Base-by-base conservation (phyloP, 129 eudicot species). In the Gnaphalium uliginosum region DNA sequence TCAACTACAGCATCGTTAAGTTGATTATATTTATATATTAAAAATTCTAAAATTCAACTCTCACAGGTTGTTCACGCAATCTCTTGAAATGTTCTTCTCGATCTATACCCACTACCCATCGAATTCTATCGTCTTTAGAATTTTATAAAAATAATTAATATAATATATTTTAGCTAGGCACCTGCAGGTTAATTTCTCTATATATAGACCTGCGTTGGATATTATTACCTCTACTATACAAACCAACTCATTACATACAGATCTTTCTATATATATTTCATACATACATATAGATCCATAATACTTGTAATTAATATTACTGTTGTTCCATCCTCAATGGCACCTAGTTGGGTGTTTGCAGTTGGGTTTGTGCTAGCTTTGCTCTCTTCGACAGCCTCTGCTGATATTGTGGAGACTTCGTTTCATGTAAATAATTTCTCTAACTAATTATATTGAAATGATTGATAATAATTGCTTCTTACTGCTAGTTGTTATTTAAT, bases 321-420 rank as follows among this genome's bases (percentile, higher is more conserved):
- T 11, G 17, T 59, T 10, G 18, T 24, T 21, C 10, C 1, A 24
- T 19, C 24, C 13, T 24, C 15, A 26, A 63, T 63, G 68, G 68
- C 22, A n/a, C 30, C 68, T 13, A 25, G 7, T 14, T 63, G 8
- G 39, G 21, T 26, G 22, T 63, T 63, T 63, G 68, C 41, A 30
- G 46, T 63, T 63, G 68, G 68, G 21, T 63, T 63, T 17, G 24
- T 63, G 41, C 68, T 63, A 14, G 68, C 41, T 29, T 63, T 63
- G 17, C 46, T 63, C 23, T 63, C 23, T 11, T 59, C 65, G 13
- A 11, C 22, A 4, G 68, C 41, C 41, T 26, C 68, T 63, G 68
- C 68, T 27, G 68, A 27, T 15, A 29, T 63, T 63, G 41, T 63
- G 41, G 68, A 63, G 41, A 63, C 68, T 63, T 63, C 68, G 1